Conservation (phyloP, 2,329 filamentous ascomycete species). For the Claviceps pazoutovae region DNA sequence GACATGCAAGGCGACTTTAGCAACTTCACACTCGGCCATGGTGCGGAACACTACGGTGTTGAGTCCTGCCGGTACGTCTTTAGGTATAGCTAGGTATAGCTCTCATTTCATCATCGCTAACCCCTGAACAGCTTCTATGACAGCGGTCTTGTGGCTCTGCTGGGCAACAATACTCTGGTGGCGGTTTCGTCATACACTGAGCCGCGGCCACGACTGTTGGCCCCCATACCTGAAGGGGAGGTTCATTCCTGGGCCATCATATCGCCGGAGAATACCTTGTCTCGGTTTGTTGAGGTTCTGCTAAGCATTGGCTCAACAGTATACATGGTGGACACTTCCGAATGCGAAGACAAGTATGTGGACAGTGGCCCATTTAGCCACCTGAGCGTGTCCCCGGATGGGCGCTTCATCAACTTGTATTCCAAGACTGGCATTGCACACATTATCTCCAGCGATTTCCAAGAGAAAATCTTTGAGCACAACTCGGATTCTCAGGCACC, state of each 20-base stretch:
- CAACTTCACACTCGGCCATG: constrained; percentile 83
- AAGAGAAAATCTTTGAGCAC: constrained; percentile 82
- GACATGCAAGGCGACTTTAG: constrained; percentile 91
- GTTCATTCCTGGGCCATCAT: constrained; percentile 85
- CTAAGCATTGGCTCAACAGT: constrained; percentile 75
- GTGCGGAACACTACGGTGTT: constrained; percentile 78
- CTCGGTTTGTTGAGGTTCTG: constrained; percentile 83
- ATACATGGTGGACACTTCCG: constrained; percentile 72
- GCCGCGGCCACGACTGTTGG: constrained; percentile 72
- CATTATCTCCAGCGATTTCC: constrained; percentile 91
- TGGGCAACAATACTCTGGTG: constrained; percentile 76
- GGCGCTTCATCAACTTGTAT: constrained; percentile 76
- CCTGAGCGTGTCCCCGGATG: constrained; percentile 81
- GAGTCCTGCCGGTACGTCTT: constrained; percentile 52
- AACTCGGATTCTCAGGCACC: constrained; percentile 73
- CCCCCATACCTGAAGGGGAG: constrained; percentile 59
- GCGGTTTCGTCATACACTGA: constrained; percentile 84
- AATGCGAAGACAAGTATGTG: constrained; percentile 80
- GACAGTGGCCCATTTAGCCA: constrained; percentile 89
- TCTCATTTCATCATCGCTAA: background rate
- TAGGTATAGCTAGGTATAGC: accelerated
- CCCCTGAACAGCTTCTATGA: constrained; percentile 53
- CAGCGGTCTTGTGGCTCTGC: constrained; percentile 80
- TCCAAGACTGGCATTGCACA: constrained; percentile 74
- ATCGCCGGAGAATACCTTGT: constrained; percentile 75